Evolutionary conservation across 2,329 filamentous ascomycete genomes (phyloP).

Genomic region (Hortaea werneckii): DNA sequence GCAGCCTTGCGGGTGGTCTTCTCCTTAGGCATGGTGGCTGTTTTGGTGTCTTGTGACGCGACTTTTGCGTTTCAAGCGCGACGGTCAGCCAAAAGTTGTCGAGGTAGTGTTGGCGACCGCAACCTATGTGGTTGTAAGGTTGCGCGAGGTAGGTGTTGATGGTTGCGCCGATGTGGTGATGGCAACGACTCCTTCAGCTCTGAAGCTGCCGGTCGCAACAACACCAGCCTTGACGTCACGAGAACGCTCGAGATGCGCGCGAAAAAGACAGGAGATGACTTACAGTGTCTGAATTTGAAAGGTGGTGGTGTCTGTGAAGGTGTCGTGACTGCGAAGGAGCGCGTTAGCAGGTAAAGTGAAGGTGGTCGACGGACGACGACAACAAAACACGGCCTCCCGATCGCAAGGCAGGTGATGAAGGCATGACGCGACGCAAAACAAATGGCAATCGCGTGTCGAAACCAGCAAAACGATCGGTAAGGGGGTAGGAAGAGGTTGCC

Average conservation of each 20-base stretch:
- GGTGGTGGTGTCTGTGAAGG: background rate
- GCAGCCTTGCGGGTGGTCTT: slow-evolving; percentile 52
- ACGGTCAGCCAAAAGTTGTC: slow-evolving; percentile 6
- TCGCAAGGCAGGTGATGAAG: slow-evolving; percentile 1
- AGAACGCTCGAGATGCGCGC: slow-evolving; percentile 1
- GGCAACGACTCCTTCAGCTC: slow-evolving; percentile 3
- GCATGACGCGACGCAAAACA: slow-evolving; percentile 7
- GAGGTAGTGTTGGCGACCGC: slow-evolving; percentile 7
- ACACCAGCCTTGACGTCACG: slow-evolving; percentile 11
- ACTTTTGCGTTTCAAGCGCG: slow-evolving; percentile 4
- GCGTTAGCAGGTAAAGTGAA: slow-evolving; percentile 3
- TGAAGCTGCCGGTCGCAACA: slow-evolving; percentile 13
- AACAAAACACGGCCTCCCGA: slow-evolving; percentile 3
- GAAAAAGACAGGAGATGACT: slow-evolving; percentile 7
- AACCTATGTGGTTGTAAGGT: background rate
- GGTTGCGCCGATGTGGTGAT: slow-evolving; percentile 3
- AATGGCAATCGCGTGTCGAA: slow-evolving; percentile 6
- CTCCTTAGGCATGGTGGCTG: slow-evolving; percentile 56
- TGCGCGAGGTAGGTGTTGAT: slow-evolving; percentile 7
- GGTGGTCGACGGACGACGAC: slow-evolving; percentile 5
- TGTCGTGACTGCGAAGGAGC: background rate
- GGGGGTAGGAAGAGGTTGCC: background rate
- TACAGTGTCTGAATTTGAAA: slow-evolving; percentile 2
- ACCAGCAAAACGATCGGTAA: background rate
- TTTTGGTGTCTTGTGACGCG: slow-evolving; percentile 5